Evolutionary conservation across 2,329 filamentous ascomycete species (phyloP), one percentile per base, ranked within the genome.

Genomic region (Exophiala viscosa): DNA sequence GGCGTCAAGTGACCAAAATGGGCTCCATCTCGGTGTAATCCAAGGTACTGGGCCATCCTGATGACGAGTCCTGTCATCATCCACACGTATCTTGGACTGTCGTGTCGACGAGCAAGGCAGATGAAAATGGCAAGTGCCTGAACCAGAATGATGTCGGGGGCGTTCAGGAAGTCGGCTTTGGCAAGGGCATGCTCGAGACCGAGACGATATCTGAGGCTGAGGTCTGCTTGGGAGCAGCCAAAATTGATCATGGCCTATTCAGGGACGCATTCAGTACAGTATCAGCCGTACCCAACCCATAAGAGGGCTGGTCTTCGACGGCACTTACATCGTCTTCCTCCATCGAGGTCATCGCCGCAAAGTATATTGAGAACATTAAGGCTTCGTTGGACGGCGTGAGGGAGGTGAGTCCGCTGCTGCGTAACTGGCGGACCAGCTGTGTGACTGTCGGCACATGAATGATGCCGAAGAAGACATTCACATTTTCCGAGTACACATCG

Each of bases 71-170:
- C 66, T 35, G 64, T 66, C 69, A 74, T 68, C 9, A 71, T 67
- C 69, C 70, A 73, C 5, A 72, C 68, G 57, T 69, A 73, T 41
- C 69, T 71, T 18, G 68, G 71, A 64, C 53, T 73, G 69, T 55
- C 71, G 34, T 73, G 65, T 33, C 79, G 71, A n/a, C 81, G 74
- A 18, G 82, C 69, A 32, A 80, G 73, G 38, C 78, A 75, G 2
- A 82, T 69, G 61, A 81, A 83, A 48, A 81, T 66, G 2, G 79
- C 71, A 54, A 82, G 76, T 1, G 80, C 77, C 62, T 82, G 79
- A 1, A 82, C 65, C 3, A 80, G 74, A 20, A 80, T 69, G 15
- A 79, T 71, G 60, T 82, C 78, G 44, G 79, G 74, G 6, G 74
- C 77, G 32, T 73, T 77, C 1, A 83, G 66, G 50, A 83, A 80